phyloP scores from a whole-genome alignment of 345 rosid species.

The Populus simonii region DNA sequence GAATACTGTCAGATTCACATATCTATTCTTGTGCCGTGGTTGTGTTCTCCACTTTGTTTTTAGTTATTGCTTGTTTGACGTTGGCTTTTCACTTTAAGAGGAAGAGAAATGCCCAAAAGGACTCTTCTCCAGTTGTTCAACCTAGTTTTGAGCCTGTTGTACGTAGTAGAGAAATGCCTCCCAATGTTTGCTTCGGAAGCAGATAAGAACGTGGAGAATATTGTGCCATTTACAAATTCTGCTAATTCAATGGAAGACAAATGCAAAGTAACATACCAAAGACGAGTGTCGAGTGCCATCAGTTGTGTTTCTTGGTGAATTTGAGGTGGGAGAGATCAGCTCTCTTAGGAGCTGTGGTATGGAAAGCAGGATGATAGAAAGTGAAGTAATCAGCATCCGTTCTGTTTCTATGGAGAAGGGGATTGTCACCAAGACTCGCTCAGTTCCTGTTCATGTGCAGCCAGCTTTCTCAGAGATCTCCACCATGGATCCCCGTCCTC shows the following conservation, averaged over 20 bases:
- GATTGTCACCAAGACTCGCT: conserved; percentile 10
- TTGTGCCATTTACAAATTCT: conserved; percentile 4
- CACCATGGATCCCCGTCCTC: background rate
- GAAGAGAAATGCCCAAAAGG: conserved; percentile 5
- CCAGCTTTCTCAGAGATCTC: conserved; percentile 21
- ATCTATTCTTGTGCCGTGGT: background rate
- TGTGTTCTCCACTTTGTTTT: conserved; percentile 10
- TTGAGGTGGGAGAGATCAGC: conserved; percentile 37
- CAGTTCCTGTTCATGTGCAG: conserved; percentile 12
- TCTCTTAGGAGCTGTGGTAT: conserved; percentile 17
- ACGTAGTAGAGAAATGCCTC: background rate
- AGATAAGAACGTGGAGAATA: background rate
- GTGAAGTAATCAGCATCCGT: conserved; percentile 25
- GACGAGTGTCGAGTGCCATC: conserved; percentile 36
- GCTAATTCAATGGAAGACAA: conserved; percentile 14
- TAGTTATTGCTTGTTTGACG: conserved; percentile 17
- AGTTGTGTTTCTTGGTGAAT: conserved; percentile 48
- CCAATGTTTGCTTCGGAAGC: conserved; percentile 2
- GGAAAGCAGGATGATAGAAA: conserved; percentile 20
- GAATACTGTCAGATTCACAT: background rate
- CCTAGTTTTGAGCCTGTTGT: background rate
- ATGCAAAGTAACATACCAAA: conserved; percentile 14
- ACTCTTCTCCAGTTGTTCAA: background rate
- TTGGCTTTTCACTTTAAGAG: conserved; percentile 13
- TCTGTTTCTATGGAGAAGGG: conserved; percentile 24